These are phyloP conservation scores for Metschnikowia amazonensis DNA, from an alignment of 805 yeast genomes.

Conservation along the genomic window DNA sequence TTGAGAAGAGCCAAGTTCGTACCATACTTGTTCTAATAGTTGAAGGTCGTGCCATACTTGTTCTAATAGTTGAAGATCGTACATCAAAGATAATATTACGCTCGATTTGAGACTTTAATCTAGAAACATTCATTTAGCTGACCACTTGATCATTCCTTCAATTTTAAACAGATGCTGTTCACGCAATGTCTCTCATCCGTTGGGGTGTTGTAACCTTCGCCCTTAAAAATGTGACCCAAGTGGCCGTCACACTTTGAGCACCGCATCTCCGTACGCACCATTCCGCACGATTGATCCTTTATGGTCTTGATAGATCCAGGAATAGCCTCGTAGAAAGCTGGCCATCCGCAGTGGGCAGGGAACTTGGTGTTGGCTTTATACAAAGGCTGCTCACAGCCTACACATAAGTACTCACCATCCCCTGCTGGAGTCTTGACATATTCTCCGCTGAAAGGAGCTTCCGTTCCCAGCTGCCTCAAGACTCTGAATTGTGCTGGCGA, in stretches of 20 bases:
- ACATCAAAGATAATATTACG: neutral
- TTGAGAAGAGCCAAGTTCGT: conserved; percentile 67
- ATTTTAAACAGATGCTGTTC: conserved; percentile 77
- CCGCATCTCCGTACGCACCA: conserved; percentile 83
- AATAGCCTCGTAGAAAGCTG: conserved; percentile 87
- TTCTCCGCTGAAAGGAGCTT: conserved; percentile 61
- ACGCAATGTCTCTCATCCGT: conserved; percentile 95
- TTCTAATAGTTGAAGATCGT: conserved; percentile 1
- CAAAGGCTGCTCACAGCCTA: conserved; percentile 77
- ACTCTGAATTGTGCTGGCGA: conserved; percentile 76
- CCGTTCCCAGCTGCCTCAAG: conserved; percentile 71
- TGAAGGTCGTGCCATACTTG: conserved; percentile 68
- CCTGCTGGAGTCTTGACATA: conserved; percentile 51
- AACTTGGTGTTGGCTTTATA: conserved; percentile 81
- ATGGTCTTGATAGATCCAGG: conserved; percentile 69
- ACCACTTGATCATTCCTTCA: conserved; percentile 27
- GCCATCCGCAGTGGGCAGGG: conserved; percentile 96
- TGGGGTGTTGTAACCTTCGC: conserved; percentile 88
- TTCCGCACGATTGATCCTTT: conserved; percentile 65
- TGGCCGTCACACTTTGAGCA: conserved; percentile 91
- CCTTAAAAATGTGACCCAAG: conserved; percentile 90
- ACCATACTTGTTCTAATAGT: conserved; percentile 46
- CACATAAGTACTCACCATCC: conserved; percentile 76
- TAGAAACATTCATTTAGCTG: too few relatives aligned
- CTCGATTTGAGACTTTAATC: too few relatives aligned